Conservation (phyloP, 495 filamentous ascomycete species). For the Rhizodiscina lignyota region DNA sequence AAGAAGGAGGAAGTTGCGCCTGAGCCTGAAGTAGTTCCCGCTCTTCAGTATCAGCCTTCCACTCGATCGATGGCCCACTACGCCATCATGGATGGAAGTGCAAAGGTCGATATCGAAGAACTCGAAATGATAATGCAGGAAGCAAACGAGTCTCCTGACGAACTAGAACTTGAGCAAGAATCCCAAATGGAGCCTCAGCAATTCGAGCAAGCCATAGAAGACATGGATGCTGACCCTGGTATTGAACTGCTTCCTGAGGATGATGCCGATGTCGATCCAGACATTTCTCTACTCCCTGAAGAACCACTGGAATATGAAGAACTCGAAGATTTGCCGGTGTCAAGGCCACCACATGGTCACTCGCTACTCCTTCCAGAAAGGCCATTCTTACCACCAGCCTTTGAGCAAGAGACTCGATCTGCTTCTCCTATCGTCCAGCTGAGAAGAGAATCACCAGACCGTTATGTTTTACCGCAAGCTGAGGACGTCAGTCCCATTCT, state of each 20-base stretch:
- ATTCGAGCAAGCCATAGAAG: too few relatives aligned
- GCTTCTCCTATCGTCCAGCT: slow-evolving; percentile 25
- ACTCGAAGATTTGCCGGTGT: slow-evolving; percentile 2
- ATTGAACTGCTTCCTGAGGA: too few relatives aligned
- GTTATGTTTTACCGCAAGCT: too few relatives aligned
- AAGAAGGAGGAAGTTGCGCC: slow-evolving; percentile 20
- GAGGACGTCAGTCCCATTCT: too few relatives aligned
- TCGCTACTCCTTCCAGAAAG: slow-evolving; percentile 40
- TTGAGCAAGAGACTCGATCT: slow-evolving; percentile 19
- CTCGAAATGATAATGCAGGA: slow-evolving; percentile 49
- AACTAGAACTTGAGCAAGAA: too few relatives aligned
- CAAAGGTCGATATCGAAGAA: slow-evolving; percentile 48
- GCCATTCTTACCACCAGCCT: slow-evolving; percentile 30
- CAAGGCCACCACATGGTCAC: slow-evolving; percentile 24
- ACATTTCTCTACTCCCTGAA: too few relatives aligned
- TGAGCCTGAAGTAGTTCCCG: slow-evolving; percentile 19
- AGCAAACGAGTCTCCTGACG: slow-evolving; percentile 12
- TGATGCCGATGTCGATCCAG: too few relatives aligned
- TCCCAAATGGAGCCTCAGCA: too few relatives aligned
- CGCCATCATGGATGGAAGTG: slow-evolving; percentile 59
- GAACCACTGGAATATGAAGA: neutral
- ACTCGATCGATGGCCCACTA: slow-evolving; percentile 54
- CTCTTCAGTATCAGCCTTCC: slow-evolving; percentile 15
- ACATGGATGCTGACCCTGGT: too few relatives aligned
- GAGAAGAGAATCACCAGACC: too few relatives aligned